A percentile compares a stretch with the other conserved stretches of the same genome.
Conservation (phyloP, 2,329 filamentous ascomycete genomes). For the Fusarium aywerte region DNA sequence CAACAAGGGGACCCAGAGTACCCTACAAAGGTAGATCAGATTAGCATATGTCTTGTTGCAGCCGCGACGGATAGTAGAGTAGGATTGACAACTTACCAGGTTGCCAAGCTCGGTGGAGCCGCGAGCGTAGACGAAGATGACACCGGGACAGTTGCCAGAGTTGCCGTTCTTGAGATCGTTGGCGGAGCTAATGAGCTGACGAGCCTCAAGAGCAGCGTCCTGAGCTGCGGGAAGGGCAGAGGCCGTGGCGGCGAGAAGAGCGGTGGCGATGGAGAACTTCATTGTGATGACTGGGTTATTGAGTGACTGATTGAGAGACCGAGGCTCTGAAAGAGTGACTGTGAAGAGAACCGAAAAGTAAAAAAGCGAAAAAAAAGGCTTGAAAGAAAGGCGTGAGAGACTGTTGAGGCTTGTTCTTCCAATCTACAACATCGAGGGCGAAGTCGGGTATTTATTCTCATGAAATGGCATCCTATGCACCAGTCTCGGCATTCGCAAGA, state of each 20-base stretch:
- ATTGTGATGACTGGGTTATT: conserved; percentile 7
- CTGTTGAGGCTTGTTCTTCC: conserved; percentile 7
- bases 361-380: neutral
- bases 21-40: conserved; percentile 34
- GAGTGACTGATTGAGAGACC: neutral
- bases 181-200: conserved; percentile 32
- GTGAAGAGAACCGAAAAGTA: neutral
- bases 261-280: conserved; percentile 33
- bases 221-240: conserved; percentile 27
- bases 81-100: conserved; percentile 46
- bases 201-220: conserved; percentile 22
- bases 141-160: conserved; percentile 48
- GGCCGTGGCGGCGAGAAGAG: conserved; percentile 34
- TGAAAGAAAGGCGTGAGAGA: conserved; percentile 8
- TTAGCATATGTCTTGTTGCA: conserved; percentile 5
- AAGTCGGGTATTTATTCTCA: conserved; percentile 12
- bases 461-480: neutral
- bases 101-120: conserved; percentile 54
- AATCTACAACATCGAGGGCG: neutral
- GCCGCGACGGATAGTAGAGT: neutral
- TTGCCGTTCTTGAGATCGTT: conserved; percentile 48
- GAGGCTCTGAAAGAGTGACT: conserved; percentile 3
- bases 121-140: conserved; percentile 56
- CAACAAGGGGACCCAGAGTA: conserved; percentile 47
- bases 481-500: conserved; percentile 10